Evolutionary conservation across 2,329 filamentous ascomycete species (phyloP).

Genomic region (Penicillium italicum): DNA sequence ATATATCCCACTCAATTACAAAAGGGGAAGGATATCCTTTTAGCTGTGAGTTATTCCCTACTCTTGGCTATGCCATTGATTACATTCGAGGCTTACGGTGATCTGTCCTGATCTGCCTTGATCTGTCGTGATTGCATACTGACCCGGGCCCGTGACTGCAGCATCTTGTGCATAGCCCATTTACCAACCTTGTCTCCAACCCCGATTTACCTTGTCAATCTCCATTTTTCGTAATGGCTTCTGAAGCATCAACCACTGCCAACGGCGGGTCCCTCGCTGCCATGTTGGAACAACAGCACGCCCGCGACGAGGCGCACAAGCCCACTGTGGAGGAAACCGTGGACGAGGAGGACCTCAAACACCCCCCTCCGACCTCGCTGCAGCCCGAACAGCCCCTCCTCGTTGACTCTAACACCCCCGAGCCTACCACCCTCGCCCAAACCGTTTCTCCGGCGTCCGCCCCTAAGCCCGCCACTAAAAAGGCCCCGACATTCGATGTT

Average conservation of each 20-base stretch:
- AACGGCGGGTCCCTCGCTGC: constrained; percentile 50
- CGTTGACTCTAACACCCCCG: background rate
- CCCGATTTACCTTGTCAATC: constrained; percentile 2
- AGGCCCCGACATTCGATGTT: constrained; percentile 64
- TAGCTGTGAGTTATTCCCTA: constrained; percentile 7
- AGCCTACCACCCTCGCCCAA: constrained; percentile 25
- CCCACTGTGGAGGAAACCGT: constrained; percentile 74
- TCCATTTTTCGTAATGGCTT: constrained; percentile 29
- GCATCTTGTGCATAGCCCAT: constrained; percentile 12
- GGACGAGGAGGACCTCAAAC: constrained; percentile 70
- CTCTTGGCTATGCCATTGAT: background rate
- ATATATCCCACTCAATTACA: constrained; percentile 4
- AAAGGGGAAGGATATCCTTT: background rate
- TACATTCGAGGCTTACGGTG: background rate
- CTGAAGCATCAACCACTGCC: constrained; percentile 31
- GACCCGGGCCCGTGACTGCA: constrained; percentile 17
- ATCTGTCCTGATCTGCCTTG: background rate
- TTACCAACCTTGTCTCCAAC: constrained; percentile 1
- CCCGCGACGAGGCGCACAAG: constrained; percentile 53
- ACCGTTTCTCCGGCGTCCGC: constrained; percentile 31
- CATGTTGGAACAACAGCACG: constrained; percentile 53
- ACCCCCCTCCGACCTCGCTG: constrained; percentile 51
- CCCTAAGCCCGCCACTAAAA: constrained; percentile 40
- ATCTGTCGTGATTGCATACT: constrained; percentile 11
- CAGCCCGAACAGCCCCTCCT: constrained; percentile 15